Conservation (phyloP, 2,329 filamentous ascomycete species). For the Botrytis fragariae region DNA sequence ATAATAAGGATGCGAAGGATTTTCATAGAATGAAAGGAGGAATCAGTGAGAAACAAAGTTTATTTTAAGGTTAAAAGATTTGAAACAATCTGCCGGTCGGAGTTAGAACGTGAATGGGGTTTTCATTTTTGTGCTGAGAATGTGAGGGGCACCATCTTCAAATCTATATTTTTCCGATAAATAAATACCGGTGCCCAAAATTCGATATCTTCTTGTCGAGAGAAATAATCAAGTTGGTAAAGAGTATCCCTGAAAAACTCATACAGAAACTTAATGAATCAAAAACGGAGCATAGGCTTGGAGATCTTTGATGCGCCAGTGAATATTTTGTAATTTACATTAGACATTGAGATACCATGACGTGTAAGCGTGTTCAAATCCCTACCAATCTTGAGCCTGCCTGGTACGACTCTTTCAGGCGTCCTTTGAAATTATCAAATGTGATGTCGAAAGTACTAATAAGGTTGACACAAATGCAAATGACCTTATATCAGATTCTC, state of each 20-base stretch:
- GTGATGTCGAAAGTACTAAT: rapidly evolving
- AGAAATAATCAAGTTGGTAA: background rate
- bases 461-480: no score
- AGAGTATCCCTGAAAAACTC: background rate
- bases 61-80: background rate
- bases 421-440: background rate
- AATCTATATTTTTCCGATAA: rapidly evolving
- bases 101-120: background rate
- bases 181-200: background rate
- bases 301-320: no score
- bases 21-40: background rate
- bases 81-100: background rate
- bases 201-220: background rate
- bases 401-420: background rate
- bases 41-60: background rate
- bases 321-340: no score
- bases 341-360: background rate
- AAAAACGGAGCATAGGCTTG: background rate
- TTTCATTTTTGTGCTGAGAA: background rate
- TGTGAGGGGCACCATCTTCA: no score
- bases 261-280: background rate
- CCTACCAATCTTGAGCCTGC: background rate
- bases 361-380: background rate
- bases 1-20: background rate
- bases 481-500: background rate